Base-by-base conservation (phyloP, 176 grass and related monocot species). In the Aegilops sharonensis region DNA sequence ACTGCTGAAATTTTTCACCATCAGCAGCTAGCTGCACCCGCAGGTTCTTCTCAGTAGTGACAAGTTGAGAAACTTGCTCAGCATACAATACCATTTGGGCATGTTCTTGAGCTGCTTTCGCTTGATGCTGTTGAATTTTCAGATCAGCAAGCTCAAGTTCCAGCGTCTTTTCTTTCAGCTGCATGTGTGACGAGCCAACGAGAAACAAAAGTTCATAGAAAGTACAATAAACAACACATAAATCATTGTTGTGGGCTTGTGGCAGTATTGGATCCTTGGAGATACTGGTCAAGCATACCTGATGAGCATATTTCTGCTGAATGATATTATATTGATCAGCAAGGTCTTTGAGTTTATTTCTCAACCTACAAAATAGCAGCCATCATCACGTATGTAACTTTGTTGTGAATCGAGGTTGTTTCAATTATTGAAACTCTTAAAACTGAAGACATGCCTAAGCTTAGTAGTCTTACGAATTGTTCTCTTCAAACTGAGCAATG, bases 61-160 rank as follows among this genome's bases (percentile, higher is more conserved):
- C 81, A 73, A 99, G 94, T 81, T 99, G 97, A 82, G 94, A 90
- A 92, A 99, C 91, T 79, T 96, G 97, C 65, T 96, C 94, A 78
- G 97, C 92, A 54, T 96, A 99, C 70, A 93, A 78, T 77, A 93
- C 81, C 80, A 94, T 88, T 84, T 99, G 94, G 50, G 76, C 91
- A 80, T 93, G 90, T 90, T 99, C 94, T 74, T 99, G 90, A 81
- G 89, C 84, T 78, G 92, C 85, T 77, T 87, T 96, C 56, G 95
- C 97, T 96, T 96, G 90, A 36, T 94, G 94, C 57, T 99, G 89
- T 90, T 93, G 85, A 86, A 99, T 80, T 87, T 92, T 96, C 83
- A 99, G 72, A 88, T 99, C 83, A 67, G 97, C 92, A 64, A 96
- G 81, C 80, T 99, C 94, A 79, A 96, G 94, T 81, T 99, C 85